These are phyloP conservation scores for Barnettozyma wickerhamii DNA, from an alignment of 805 yeast species.

Conservation along the genomic window DNA sequence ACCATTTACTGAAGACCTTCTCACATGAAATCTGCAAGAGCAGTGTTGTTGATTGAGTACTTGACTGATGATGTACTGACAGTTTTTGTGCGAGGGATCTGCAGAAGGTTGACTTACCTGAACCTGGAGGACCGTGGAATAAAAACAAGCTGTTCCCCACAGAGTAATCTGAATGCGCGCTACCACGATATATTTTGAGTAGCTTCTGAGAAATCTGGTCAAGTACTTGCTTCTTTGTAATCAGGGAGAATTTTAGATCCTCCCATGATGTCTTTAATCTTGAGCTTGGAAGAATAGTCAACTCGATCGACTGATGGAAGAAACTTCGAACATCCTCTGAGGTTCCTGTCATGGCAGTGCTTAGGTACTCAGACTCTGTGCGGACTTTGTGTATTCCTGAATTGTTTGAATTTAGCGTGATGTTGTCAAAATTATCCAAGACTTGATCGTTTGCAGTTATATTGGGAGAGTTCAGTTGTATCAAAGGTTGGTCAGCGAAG, in stretches of 20 bases:
- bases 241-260: too few species aligned
- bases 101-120: constrained; percentile 42
- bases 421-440: constrained; percentile 28
- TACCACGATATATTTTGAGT: constrained; percentile 6
- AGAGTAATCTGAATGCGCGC: constrained; percentile 1
- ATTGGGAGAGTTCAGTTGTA: background rate
- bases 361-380: background rate
- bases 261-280: constrained; percentile 33
- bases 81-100: constrained; percentile 38
- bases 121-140: constrained; percentile 44
- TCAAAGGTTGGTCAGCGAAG: constrained; percentile 3
- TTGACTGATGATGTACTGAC: constrained; percentile 22
- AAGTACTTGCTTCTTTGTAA: constrained; percentile 28
- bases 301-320: constrained; percentile 8
- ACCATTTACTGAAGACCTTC: constrained; percentile 40
- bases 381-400: background rate
- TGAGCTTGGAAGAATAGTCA: constrained; percentile 27
- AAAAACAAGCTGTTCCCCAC: constrained; percentile 18
- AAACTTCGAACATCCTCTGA: constrained; percentile 1
- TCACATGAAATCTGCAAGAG: constrained; percentile 41
- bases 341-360: constrained; percentile 11
- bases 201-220: constrained; percentile 14
- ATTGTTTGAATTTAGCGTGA: constrained; percentile 22
- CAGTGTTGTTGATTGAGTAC: constrained; percentile 23
- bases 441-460: background rate